These are phyloP conservation scores for Aspergillus bridgeri DNA, from an alignment of 495 filamentous ascomycete genomes.

Conservation along the genomic window DNA sequence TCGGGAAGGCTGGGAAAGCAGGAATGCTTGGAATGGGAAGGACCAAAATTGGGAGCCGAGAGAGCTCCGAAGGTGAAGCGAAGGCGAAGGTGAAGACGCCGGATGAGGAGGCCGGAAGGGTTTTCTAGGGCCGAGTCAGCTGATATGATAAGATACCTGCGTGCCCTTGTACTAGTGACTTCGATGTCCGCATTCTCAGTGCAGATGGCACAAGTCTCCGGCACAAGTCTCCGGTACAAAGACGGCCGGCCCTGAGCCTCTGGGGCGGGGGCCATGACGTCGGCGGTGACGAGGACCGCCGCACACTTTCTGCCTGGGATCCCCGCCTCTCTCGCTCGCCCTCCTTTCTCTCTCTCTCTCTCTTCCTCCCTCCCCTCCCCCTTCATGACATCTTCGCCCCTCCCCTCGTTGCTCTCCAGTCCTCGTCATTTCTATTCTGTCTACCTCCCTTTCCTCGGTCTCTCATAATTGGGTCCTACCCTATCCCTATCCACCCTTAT, in stretches of 20 bases:
- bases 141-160: slow-evolving; percentile 12
- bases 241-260: no score
- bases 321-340: not conserved
- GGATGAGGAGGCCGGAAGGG: not conserved
- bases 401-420: slow-evolving; percentile 1
- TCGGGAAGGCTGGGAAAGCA: not conserved
- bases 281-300: slow-evolving; percentile 2
- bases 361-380: not conserved
- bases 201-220: not conserved
- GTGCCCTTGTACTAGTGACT: not conserved
- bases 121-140: slow-evolving; percentile 10
- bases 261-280: slow-evolving; percentile 10
- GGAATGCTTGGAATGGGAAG: no score
- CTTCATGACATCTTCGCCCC: not conserved
- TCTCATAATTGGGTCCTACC: not conserved
- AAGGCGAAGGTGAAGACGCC: not conserved
- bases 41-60: slow-evolving; percentile 7
- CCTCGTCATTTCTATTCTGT: not conserved
- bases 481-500: not conserved
- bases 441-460: not conserved
- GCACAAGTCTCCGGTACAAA: not conserved
- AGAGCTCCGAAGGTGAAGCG: not conserved
- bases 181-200: not conserved
- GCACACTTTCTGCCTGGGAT: not conserved
- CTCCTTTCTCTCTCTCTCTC: slow-evolving; percentile 6